Percentiles rank a stretch among this genome's conserved stretches.
phyloP scores from a whole-genome alignment of 2,329 filamentous ascomycete species.

The Tolypocladium paradoxum region DNA sequence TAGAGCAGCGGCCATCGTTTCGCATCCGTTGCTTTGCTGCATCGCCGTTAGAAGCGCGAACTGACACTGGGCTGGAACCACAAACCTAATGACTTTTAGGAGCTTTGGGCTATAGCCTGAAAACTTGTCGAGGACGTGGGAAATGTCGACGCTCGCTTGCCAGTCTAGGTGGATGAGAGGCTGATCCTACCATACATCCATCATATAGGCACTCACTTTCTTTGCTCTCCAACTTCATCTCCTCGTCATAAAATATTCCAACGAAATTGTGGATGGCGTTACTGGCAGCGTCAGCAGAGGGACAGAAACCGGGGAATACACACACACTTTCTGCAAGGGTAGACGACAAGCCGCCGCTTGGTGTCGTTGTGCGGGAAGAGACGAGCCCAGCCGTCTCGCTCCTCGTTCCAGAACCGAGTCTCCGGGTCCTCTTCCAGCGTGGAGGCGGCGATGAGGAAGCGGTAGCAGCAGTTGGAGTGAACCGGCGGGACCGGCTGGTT shows the following conservation, averaged over 20 bases:
- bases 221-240: slow-evolving; percentile 5
- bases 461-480: slow-evolving; percentile 22
- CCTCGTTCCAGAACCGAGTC: slow-evolving; percentile 19
- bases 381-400: slow-evolving; percentile 13
- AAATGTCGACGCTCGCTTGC: slow-evolving; percentile 18
- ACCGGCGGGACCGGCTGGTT: slow-evolving; percentile 14
- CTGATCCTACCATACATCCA: neutral
- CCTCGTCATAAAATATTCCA: slow-evolving; percentile 17
- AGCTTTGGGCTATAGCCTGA: slow-evolving; percentile 16
- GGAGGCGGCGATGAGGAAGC: slow-evolving; percentile 21
- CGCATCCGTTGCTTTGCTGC: slow-evolving; percentile 22
- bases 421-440: slow-evolving; percentile 18
- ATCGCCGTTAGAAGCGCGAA: neutral
- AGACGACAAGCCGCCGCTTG: slow-evolving; percentile 18
- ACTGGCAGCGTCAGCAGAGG: slow-evolving; percentile 5
- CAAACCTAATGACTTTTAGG: slow-evolving; percentile 16
- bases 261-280: slow-evolving; percentile 24
- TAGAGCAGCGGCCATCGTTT: slow-evolving; percentile 25
- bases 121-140: slow-evolving; percentile 16
- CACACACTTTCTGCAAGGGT: slow-evolving; percentile 20
- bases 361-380: slow-evolving; percentile 12
- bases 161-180: slow-evolving; percentile 12
- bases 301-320: too few relatives aligned
- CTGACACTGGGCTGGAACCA: neutral
- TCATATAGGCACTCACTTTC: slow-evolving; percentile 7